Base-by-base conservation (phyloP, 805 yeast genomes). In the Ogataea trehaloabstinens region DNA sequence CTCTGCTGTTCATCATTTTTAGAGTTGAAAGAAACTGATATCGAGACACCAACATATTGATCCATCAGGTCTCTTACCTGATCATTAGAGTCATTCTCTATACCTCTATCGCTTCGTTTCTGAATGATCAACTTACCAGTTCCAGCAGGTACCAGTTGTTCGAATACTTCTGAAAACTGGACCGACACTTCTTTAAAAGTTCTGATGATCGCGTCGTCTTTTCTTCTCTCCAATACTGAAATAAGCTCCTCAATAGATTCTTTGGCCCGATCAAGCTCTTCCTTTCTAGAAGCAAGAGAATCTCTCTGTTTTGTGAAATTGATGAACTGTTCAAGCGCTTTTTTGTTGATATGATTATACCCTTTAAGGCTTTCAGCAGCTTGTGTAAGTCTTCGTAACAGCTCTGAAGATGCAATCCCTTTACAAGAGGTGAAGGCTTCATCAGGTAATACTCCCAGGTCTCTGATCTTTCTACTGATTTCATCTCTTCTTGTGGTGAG, bases 401-500 rank as follows among this genome's bases (percentile, higher is more conserved):
- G 60, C 5, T 71, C 68, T 27, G 76, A 78, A 8, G 87, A 76
- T 4, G 53, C 28, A 5, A 39, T 42, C 24, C 63, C 58, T 24
- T 69, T 71, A 51, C 70, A 76, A 1, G 63, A 55, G 11, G 70
- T 70, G 48, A 86, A 80, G 0, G 93, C 89, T 38, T 85, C 89
- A 52, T 89, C 96, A 0, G 96, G 91, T 13, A 91, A 67, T 3
- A 85, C 85, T n/a, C 97, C 97, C 28, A 90, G 64, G 29, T 85
- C 95, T 44, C 90, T 71, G 21, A 89, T 81, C 53, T 78, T 85
- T 42, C 73, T 76, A 46, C 80, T 82, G 18, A 86, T 60, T 47
- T 85, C 95, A 34, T 83, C 86, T 42, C 85, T 73, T 46, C 95
- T 73, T 30, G 70, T 65, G 4, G 66, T 55, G 34, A 87, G 61